These are phyloP conservation scores for Candida rishiriensis DNA, from an alignment of 805 yeast species.

Conservation along the genomic window DNA sequence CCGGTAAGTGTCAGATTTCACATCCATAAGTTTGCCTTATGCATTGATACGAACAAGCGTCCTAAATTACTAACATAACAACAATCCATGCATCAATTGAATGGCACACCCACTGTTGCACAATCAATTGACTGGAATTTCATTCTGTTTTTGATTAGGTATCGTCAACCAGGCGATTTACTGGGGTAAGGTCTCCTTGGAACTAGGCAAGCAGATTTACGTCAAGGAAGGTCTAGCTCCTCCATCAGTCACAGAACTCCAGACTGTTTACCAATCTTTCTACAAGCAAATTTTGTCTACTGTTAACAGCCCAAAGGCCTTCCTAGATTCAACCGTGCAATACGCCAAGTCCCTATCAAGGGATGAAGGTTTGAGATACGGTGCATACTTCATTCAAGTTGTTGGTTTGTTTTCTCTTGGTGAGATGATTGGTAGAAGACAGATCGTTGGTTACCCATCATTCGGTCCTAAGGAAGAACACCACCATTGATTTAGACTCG, in stretches of 20 bases:
- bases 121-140: slow-evolving; percentile 2
- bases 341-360: slow-evolving; percentile 39
- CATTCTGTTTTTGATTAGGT: slow-evolving; percentile 21
- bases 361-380: slow-evolving; percentile 58
- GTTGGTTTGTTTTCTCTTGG: slow-evolving; percentile 91
- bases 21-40: neutral
- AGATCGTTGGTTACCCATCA: slow-evolving; percentile 80
- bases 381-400: slow-evolving; percentile 76
- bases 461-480: slow-evolving; percentile 45
- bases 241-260: slow-evolving; percentile 73
- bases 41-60: neutral
- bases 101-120: neutral
- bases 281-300: slow-evolving; percentile 41
- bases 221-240: slow-evolving; percentile 91
- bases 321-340: slow-evolving; percentile 41
- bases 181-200: slow-evolving; percentile 64
- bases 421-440: slow-evolving; percentile 95
- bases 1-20: slow-evolving; percentile 27
- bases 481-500: slow-evolving; percentile 12
- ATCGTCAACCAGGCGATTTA: slow-evolving; percentile 57
- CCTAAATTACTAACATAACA: too few relatives aligned
- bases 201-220: slow-evolving; percentile 70
- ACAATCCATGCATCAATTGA: too few relatives aligned
- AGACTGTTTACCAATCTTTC: slow-evolving; percentile 60
- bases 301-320: slow-evolving; percentile 57